Percentiles rank a stretch among this genome's conserved stretches.
phyloP scores from a whole-genome alignment of 495 filamentous ascomycete species.

The Neurospora sp. region DNA sequence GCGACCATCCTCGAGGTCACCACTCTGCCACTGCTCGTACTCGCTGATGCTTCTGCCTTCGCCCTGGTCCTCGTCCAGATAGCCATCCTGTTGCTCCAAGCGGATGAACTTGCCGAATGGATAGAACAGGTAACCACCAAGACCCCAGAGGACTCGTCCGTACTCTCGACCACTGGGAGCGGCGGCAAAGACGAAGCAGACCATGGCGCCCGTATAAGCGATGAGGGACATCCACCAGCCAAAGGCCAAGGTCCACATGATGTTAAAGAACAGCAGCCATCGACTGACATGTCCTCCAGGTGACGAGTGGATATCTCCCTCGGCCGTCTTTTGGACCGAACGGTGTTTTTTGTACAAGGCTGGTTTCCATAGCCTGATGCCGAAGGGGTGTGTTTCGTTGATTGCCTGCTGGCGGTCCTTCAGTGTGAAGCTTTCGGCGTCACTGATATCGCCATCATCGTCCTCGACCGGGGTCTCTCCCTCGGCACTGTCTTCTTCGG shows the following conservation, averaged over 20 bases:
- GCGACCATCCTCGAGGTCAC: slow-evolving; percentile 88
- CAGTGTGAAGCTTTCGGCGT: slow-evolving; percentile 72
- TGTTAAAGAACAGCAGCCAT: slow-evolving; percentile 76
- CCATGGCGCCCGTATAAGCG: slow-evolving; percentile 57
- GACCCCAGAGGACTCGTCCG: slow-evolving; percentile 71
- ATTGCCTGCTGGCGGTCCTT: slow-evolving; percentile 97
- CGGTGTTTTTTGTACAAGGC: slow-evolving; percentile 95
- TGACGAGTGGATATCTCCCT: slow-evolving; percentile 94
- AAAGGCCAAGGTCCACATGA: slow-evolving; percentile 84
- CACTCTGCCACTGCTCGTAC: slow-evolving; percentile 98
- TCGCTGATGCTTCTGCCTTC: slow-evolving; percentile 98
- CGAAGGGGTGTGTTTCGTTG: slow-evolving; percentile 97
- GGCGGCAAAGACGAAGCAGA: slow-evolving; percentile 73
- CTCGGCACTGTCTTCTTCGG: slow-evolving; percentile 16
- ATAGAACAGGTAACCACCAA: slow-evolving; percentile 83
- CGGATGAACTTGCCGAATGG: slow-evolving; percentile 95
- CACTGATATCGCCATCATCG: slow-evolving; percentile 53
- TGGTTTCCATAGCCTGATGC: slow-evolving; percentile 97
- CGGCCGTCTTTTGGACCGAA: slow-evolving; percentile 90
- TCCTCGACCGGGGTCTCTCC: slow-evolving; percentile 42
- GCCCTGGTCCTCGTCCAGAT: slow-evolving; percentile 93
- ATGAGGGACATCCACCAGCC: slow-evolving; percentile 94
- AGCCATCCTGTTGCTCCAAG: slow-evolving; percentile 84
- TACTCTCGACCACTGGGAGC: slow-evolving; percentile 76
- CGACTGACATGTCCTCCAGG: slow-evolving; percentile 79